Base-by-base conservation (phyloP, 768 basidiomycete genomes). In the Hortiboletus flavorubellus region DNA sequence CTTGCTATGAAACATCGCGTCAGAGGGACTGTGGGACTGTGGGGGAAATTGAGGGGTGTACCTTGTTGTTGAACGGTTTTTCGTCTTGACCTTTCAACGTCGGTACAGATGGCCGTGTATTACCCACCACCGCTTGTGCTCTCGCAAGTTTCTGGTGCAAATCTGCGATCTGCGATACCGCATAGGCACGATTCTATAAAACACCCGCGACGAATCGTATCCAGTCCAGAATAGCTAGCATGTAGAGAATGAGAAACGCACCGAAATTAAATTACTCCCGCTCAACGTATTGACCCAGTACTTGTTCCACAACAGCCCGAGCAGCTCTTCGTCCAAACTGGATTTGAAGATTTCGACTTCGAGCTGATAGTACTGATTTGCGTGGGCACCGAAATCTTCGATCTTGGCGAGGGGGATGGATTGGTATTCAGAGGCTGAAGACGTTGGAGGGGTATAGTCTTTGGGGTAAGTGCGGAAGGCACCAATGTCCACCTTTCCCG, bases 371-470 rank as follows among this genome's bases (percentile, higher is more conserved):
- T 99, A 99, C 57, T 92, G 87, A 65, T 91, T 91, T 34, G 96
- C 94, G 65, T 99, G 97, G 5, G 98, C 97, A 70, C 97, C 97
- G 67, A 99, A 99, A 70, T 99, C 97, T 72, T 98, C 97, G 55
- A 99, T 95, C 78, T 99, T 99, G 76, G 81, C 85, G 38, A 97
- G 80, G 0, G 97, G 97, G 63, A 98, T 98, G 46, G 91, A 93
- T 70, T 99, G 96, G 65, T 98, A 98, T 70, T 95, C 90, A 26
- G 90, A 89, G 2, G 86, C 71, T 2, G 82, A 74, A 1, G 78
- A 78, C 46, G 76, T 78, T 0, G 91, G 85, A 3, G 96, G 26
- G 26, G 87, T 93, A 74, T 97, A 97, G 64, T 87, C 89, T 76
- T 93, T 92, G 4, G 97, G 97, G 70, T 92, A 99, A 1, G 97